Evolutionary conservation across 352 stramenopile species (phyloP).

Genomic region (Peronospora farinosa): DNA sequence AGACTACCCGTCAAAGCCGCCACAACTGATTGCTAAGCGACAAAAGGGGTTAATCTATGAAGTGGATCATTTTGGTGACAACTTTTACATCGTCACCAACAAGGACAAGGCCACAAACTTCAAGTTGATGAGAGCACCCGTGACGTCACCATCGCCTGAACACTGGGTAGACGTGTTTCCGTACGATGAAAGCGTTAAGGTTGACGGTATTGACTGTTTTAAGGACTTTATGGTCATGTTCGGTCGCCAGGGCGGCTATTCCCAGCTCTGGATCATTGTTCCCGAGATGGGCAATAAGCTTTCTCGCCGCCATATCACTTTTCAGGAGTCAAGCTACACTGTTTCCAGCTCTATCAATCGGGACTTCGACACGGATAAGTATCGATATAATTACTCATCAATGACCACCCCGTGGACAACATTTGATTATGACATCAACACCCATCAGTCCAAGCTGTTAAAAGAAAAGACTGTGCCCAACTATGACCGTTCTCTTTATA

Average conservation of each 20-base stretch:
- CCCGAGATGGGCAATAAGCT: constrained; percentile 42
- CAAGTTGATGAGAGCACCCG: constrained; percentile 79
- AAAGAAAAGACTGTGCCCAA: constrained; percentile 91
- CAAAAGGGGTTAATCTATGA: constrained; percentile 72
- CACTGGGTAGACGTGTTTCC: constrained; percentile 88
- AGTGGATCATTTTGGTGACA: constrained; percentile 81
- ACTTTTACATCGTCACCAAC: constrained; percentile 94
- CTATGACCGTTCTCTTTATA: constrained; percentile 90
- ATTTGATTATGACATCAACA: constrained; percentile 80
- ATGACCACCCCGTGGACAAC: constrained; percentile 88
- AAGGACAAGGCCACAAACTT: constrained; percentile 90
- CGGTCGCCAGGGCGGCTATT: constrained; percentile 82
- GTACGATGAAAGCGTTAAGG: constrained; percentile 71
- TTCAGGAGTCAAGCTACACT: constrained; percentile 88
- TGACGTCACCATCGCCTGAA: constrained; percentile 38
- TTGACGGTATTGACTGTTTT: constrained; percentile 87
- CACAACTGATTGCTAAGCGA: constrained; percentile 59
- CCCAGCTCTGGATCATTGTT: constrained; percentile 80
- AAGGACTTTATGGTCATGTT: constrained; percentile 80
- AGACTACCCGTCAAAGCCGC: constrained; percentile 36
- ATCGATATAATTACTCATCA: constrained; percentile 90
- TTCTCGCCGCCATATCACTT: constrained; percentile 63
- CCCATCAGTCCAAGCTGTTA: constrained; percentile 60
- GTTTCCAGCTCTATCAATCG: constrained; percentile 72
- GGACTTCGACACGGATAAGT: constrained; percentile 85